Evolutionary conservation across 768 basidiomycete species (phyloP).

Genomic region (Mrakia gelida): DNA sequence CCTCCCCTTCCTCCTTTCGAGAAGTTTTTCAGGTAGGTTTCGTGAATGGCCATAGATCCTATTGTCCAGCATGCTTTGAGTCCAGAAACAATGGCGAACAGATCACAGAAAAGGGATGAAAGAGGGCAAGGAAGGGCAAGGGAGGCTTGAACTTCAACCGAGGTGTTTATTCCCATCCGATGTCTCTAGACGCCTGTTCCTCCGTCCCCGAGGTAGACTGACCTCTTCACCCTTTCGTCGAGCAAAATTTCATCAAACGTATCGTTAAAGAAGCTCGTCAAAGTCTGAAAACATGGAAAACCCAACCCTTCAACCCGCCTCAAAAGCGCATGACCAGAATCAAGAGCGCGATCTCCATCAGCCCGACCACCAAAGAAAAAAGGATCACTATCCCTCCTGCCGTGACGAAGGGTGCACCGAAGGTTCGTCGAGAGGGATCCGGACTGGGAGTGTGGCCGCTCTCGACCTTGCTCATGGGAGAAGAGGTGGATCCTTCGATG

Average conservation of each 20-base stretch:
- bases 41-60: too few relatives aligned
- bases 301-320: background rate
- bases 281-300: background rate
- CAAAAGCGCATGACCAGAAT: constrained; percentile 59
- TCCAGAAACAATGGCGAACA: too few relatives aligned
- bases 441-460: constrained; percentile 56
- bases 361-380: constrained; percentile 59
- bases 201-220: background rate
- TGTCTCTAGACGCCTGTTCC: background rate
- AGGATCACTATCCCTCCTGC: constrained; percentile 66
- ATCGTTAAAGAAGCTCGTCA: too few relatives aligned
- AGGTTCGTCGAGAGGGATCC: constrained; percentile 50
- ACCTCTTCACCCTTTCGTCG: too few relatives aligned
- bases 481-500: background rate
- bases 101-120: too few relatives aligned
- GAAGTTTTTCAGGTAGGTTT: too few relatives aligned
- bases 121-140: too few relatives aligned
- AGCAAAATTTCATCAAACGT: too few relatives aligned
- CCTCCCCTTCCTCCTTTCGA: too few relatives aligned
- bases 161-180: background rate
- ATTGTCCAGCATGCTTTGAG: too few relatives aligned
- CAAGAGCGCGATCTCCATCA: constrained; percentile 63
- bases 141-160: too few relatives aligned
- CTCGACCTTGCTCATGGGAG: constrained; percentile 48
- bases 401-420: constrained; percentile 72